Base-by-base conservation (phyloP, 2,329 filamentous ascomycete species). In the Leptographium radiaticola region DNA sequence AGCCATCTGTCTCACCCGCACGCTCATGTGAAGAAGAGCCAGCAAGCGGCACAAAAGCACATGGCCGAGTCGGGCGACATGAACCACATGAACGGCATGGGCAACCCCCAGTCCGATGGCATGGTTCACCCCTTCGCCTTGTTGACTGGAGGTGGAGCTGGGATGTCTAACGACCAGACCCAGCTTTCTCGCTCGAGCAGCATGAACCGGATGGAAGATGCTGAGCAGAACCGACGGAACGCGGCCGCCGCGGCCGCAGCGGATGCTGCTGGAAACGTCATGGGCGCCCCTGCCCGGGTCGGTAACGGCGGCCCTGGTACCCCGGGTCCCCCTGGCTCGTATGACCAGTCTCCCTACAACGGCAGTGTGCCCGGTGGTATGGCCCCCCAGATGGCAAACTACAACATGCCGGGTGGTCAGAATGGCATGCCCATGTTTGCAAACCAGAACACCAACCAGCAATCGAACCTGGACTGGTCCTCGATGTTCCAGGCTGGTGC, bases 1-100 rank as follows among this genome's bases (percentile, higher is more conserved):
- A 95, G 87, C 65, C 93, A 98, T 73, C 71, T 98, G 69, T 94
- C 90, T 62, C 89, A 96, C 71, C 88, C 89, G 39, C 87, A 91
- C 70, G 86, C 87, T 59, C 88, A 94, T 70, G 77, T 93, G 65
- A 91, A 89, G 75, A 90, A 89, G 72, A 77, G 80, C 63, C 76
- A 80, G 58, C 58, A 59, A 50, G 73, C 76, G 56, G 73, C 75
- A 20, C 78, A 83, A 63, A 80, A 83, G 68, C 68, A 70, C 50
- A 70, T 77, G 61, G 71, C 70, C 52, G 77, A 80, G 44, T 48
- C 38, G 9, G 71, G 70, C 55, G 75, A 77, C 58, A 73, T 83
- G 65, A 73, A 75, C 65, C 78, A 82, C 59, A 75, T 84, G 64
- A 80, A 80, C 62, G 77, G 76, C 61, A 72, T 83, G 68, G 72